These are phyloP conservation scores for Colletotrichum graminicola DNA, from an alignment of 2,329 filamentous ascomycete species.

Conservation along the genomic window DNA sequence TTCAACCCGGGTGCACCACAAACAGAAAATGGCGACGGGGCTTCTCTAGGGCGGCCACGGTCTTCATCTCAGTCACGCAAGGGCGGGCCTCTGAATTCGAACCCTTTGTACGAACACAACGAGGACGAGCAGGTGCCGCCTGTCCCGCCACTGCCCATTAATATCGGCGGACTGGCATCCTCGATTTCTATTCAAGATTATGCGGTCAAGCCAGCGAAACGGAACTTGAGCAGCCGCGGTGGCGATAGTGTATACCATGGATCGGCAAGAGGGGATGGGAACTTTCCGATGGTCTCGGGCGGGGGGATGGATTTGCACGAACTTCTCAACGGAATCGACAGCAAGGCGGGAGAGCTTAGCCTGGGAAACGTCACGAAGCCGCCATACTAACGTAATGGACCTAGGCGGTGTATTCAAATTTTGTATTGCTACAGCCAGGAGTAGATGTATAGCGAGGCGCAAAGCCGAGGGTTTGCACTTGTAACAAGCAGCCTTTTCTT, in stretches of 20 bases:
- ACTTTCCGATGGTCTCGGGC: conserved; percentile 52
- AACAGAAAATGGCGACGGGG: conserved; percentile 47
- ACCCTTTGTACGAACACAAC: conserved; percentile 53
- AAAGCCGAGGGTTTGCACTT: conserved; percentile 34
- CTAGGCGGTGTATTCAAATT: conserved; percentile 4
- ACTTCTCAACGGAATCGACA: conserved; percentile 64
- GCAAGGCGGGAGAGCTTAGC: conserved; percentile 58
- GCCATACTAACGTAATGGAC: conserved; percentile 59
- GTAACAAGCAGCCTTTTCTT: conserved; percentile 8
- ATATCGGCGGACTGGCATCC: conserved; percentile 47
- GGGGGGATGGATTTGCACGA: conserved; percentile 61
- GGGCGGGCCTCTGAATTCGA: conserved; percentile 59
- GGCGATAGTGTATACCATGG: conserved; percentile 51
- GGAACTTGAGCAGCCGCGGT: conserved; percentile 58
- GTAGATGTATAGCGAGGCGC: conserved; percentile 41
- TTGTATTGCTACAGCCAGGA: conserved; percentile 39
- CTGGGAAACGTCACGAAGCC: conserved; percentile 62
- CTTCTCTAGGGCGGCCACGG: conserved; percentile 48
- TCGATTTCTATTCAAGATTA: conserved; percentile 54
- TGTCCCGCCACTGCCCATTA: conserved; percentile 66
- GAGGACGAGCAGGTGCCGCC: conserved; percentile 62
- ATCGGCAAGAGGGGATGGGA: conserved; percentile 42
- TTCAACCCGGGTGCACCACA: conserved; percentile 59
- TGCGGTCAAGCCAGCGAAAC: conserved; percentile 50
- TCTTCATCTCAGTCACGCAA: conserved; percentile 53